Percentiles rank a stretch among this genome's conserved stretches.
Conservation (phyloP, 768 basidiomycete genomes). For the Phanerodontia chrysosporium region DNA sequence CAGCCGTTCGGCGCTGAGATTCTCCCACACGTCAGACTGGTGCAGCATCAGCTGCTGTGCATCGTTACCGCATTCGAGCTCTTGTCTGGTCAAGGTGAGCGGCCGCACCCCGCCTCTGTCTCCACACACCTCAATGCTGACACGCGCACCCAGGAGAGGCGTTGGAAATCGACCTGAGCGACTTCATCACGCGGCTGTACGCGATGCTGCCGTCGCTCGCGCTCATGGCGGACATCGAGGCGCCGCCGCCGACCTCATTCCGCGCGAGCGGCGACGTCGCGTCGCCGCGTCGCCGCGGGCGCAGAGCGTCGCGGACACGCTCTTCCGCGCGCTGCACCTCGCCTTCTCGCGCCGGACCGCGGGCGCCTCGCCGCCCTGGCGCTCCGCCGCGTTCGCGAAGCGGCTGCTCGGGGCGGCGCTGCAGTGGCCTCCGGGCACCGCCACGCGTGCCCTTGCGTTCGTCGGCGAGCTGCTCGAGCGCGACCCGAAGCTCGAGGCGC, state of each 20-base stretch:
- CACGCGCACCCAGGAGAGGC: conserved; percentile 70
- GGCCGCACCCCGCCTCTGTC: conserved; percentile 2
- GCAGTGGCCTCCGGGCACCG: conserved; percentile 69
- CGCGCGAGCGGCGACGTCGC: conserved; percentile 20
- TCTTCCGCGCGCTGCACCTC: conserved; percentile 82
- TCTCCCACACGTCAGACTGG: conserved; percentile 32
- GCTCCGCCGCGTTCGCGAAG: conserved; percentile 90
- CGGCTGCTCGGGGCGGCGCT: conserved; percentile 80
- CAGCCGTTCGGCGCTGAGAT: conserved; percentile 19
- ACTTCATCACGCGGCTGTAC: conserved; percentile 85
- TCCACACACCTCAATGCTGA: background rate
- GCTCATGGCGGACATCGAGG: conserved; percentile 61
- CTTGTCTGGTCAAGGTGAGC: conserved; percentile 86
- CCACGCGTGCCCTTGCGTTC: conserved; percentile 69
- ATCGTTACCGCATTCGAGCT: conserved; percentile 98
- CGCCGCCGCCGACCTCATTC: conserved; percentile 31
- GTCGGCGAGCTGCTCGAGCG: conserved; percentile 67
- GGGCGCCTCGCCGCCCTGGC: conserved; percentile 51
- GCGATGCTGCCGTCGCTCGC: conserved; percentile 74
- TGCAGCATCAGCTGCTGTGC: conserved; percentile 69
- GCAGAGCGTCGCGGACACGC: conserved; percentile 42
- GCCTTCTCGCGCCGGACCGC: conserved; percentile 69
- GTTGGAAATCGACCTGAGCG: conserved; percentile 91
- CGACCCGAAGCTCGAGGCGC: conserved; percentile 76
- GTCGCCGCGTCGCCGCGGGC: conserved; percentile 41